These are phyloP conservation scores for Saccharomyces mikatae DNA, from an alignment of 805 yeast genomes.

Conservation along the genomic window DNA sequence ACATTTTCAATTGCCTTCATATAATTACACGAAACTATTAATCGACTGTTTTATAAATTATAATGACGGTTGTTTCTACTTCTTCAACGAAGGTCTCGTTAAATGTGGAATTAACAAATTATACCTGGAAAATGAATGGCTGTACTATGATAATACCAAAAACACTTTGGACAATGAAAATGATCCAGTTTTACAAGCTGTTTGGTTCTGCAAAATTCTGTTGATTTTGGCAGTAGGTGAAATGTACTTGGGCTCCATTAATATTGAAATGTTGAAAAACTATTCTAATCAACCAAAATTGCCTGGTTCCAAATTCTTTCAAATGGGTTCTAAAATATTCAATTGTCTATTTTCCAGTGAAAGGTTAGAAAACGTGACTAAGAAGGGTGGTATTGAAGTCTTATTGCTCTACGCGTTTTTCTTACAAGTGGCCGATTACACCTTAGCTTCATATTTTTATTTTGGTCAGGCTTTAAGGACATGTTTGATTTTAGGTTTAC, in stretches of 20 bases:
- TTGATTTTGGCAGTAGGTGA: slow-evolving; percentile 74
- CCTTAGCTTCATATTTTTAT: slow-evolving; percentile 72
- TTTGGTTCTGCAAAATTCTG: slow-evolving; percentile 72
- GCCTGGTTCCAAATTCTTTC: slow-evolving; percentile 74
- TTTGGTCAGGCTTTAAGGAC: slow-evolving; percentile 71
- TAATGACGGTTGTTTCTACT: slow-evolving; percentile 79
- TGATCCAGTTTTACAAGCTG: slow-evolving; percentile 60
- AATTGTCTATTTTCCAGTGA: slow-evolving; percentile 72
- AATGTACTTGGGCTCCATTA: slow-evolving; percentile 71
- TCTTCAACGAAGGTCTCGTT: slow-evolving; percentile 74
- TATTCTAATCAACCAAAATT: slow-evolving; percentile 19
- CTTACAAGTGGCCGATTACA: slow-evolving; percentile 76
- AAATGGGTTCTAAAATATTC: slow-evolving; percentile 70
- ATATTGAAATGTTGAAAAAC: slow-evolving; percentile 21
- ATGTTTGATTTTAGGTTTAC: slow-evolving; percentile 67
- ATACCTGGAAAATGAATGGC: background rate
- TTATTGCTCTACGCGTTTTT: slow-evolving; percentile 68
- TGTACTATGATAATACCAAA: slow-evolving; percentile 39
- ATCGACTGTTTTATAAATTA: slow-evolving; percentile 72
- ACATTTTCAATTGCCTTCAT: slow-evolving; percentile 46
- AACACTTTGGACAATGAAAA: slow-evolving; percentile 24
- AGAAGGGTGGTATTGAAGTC: slow-evolving; percentile 76
- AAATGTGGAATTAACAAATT: slow-evolving; percentile 52
- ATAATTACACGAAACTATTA: slow-evolving; percentile 63
- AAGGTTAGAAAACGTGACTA: slow-evolving; percentile 68